Conservation (phyloP, 1,284 basidiomycete genomes). For the Moesziomyces antarcticus region DNA sequence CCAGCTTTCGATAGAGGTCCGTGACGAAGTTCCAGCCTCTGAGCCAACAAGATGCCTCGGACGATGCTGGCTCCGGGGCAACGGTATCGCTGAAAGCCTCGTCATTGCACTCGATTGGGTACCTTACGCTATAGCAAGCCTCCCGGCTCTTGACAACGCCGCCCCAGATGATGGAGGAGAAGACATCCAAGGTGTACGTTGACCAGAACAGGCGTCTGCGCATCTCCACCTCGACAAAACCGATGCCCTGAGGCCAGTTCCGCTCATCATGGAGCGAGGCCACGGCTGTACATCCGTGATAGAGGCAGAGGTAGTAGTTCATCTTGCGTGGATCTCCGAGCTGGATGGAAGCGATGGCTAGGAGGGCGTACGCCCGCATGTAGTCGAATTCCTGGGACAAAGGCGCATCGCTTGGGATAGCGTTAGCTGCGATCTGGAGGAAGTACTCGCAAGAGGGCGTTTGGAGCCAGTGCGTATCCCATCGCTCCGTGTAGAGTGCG, state of each 20-base stretch:
- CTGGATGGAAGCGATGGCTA: background rate
- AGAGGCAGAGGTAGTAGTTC: constrained; percentile 1
- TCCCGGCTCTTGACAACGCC: background rate
- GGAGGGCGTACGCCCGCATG: background rate
- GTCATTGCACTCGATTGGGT: background rate
- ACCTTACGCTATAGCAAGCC: background rate
- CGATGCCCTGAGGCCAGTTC: background rate
- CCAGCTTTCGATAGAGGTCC: constrained; percentile 1
- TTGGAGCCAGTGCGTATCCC: background rate
- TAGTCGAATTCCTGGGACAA: background rate
- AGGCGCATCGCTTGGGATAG: background rate
- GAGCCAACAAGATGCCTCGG: background rate
- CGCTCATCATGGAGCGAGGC: background rate
- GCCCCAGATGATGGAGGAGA: background rate
- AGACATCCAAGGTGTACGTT: constrained; percentile 1
- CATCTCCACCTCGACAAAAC: background rate
- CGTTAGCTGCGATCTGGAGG: background rate
- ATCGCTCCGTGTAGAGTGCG: background rate
- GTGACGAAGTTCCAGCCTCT: background rate
- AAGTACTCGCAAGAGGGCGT: background rate
- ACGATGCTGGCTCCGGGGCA: background rate
- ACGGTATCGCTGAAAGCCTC: background rate
- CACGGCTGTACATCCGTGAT: background rate
- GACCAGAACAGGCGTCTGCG: background rate
- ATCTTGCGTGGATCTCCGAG: background rate